A percentile compares a stretch with the other conserved stretches of the same genome.
These are phyloP conservation scores for Tritrichomonas foetus DNA, from an alignment of 208 protist genomes.

Conservation along the genomic window DNA sequence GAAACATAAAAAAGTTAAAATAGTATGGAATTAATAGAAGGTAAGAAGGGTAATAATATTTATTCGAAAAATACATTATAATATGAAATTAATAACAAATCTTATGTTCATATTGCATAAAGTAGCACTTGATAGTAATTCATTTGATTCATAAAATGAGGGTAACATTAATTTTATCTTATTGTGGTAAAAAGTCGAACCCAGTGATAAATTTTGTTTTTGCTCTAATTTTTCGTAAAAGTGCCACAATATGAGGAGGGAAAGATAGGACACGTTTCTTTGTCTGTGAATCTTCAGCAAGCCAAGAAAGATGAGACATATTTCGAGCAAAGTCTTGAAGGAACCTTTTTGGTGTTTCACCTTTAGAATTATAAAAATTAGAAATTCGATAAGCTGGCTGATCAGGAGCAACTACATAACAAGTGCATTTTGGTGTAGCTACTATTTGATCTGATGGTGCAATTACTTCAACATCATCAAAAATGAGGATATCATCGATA, in stretches of 20 bases:
- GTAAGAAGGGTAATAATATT: too few species aligned
- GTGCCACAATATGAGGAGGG: background rate
- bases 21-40: too few species aligned
- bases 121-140: too few species aligned
- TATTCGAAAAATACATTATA: too few species aligned
- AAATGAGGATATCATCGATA: background rate
- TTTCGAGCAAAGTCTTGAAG: background rate
- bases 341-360: background rate
- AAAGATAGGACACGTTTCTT: background rate
- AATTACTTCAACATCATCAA: background rate
- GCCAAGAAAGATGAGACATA: slow-evolving; percentile 27
- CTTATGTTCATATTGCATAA: too few species aligned
- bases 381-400: background rate
- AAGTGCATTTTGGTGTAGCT: background rate
- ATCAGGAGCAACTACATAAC: background rate
- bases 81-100: too few species aligned
- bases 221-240: background rate
- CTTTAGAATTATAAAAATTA: background rate
- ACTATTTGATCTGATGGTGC: background rate
- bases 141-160: too few species aligned
- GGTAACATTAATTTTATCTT: too few species aligned
- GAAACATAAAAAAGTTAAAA: too few species aligned
- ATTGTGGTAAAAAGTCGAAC: background rate
- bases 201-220: background rate
- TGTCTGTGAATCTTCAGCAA: background rate